Base-by-base conservation (phyloP, 2,329 filamentous ascomycete genomes). In the Penicillium sp. region DNA sequence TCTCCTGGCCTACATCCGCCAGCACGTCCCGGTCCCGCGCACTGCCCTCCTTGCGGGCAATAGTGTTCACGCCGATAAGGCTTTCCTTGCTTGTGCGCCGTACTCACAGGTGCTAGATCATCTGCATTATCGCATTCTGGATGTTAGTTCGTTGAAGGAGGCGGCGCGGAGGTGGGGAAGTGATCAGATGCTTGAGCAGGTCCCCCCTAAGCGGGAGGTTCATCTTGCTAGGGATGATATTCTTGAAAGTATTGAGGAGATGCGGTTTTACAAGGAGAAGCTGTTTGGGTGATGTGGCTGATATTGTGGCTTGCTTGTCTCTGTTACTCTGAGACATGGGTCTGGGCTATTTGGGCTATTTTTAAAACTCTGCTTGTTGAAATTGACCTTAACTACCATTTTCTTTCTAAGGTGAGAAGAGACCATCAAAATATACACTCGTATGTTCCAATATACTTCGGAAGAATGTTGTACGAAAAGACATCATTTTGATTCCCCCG, bases 81-180 rank as follows among this genome's bases (percentile, higher is more conserved):
- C 85, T 2, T 99, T 99, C 71, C 79, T 99, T 58, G 81, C 85
- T 5, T 84, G 84, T 61, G 81, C 81, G 55, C 92, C 92, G 0
- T 99, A 93, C 75, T 83, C 81, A 39, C 78, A 81, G 58, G 86
- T 96, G 2, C 76, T 90, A 48, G 84, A 89, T 55, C 85, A 94
- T 74, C 79, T 99, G 64, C 90, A 96, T 75, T 92, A 99, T 76
- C 85, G 94, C 16, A 89, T 99, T 61, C 78, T 97, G 47, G 94
- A 99, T 72, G 91, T 97, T 53, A 97, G 92, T 74, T 84, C 87
- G 46, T 84, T 97, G 69, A 97, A 97, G 77, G 94, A 99, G 78
- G 92, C 91, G 23, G 89, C 87, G 19, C 84, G 86, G 62, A 82
- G 93, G 45, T 99, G 94, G 93, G 87, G 86, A 43, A 81, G 82